Evolutionary conservation across 768 basidiomycete genomes (phyloP), one percentile per base, ranked within the genome.

Genomic region (Dentipellis fragilis): DNA sequence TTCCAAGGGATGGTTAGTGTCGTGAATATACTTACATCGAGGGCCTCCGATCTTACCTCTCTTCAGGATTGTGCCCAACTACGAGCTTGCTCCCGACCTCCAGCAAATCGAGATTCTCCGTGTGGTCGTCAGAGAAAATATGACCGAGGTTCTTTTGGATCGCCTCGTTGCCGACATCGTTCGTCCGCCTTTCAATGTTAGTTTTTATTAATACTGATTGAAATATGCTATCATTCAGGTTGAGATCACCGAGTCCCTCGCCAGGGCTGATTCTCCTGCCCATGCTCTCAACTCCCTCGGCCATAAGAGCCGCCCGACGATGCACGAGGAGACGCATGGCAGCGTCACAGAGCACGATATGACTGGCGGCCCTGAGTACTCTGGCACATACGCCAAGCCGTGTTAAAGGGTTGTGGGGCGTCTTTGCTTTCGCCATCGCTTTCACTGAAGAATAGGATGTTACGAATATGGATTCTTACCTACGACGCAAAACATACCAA

Each of bases 151-250:
- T 49, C 75, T 78, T 56, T 68, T 71, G 54, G 69, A 71, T 54
- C 72, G 80, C 54, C 75, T 93, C 21, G 69, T 92, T 19, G 69
- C 69, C 2, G 89, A 93, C 57, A 72, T 92, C 48, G 84, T 87
- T 62, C 68, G 83, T 71, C 6, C 21, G 8, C 22, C 46, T 22
- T 7, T 48, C 53, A 49, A 48, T 12, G 36, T 50, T 6, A 14
- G 10, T 6, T 51, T 50, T 53, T 23, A 19, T 10, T 38, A 49
- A 22, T 46, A 55, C 40, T 58, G 50, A 51, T 39, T 3, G 29
- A 29, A 29, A 6, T 6, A 3, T 29, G 29, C 29, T 6, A 9
- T 49, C 11, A 21, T 49, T 10, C 49, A 87, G 78, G 70, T 90
- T 29, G 80, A 84, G 63, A 68, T 88, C 29, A 86, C 85, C 0